Evolutionary conservation across 2,329 filamentous ascomycete genomes (phyloP), one percentile per base, ranked within the genome.

Genomic region (Epicoccum nigrum): DNA sequence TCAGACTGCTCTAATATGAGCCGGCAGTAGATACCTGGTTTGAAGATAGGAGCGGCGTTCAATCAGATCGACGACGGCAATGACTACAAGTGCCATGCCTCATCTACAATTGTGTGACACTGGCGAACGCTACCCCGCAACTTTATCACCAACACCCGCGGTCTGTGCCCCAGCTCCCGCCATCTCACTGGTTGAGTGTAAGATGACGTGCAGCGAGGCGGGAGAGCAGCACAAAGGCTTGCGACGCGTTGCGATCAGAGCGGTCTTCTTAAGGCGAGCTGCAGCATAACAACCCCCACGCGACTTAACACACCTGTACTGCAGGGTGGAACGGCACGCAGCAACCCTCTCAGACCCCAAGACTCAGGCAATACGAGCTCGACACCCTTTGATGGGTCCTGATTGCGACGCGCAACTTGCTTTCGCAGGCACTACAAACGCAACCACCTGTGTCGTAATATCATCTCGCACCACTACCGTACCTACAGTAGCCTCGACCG

Each of bases 51-150:
- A 13, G 7, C 15, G 19, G 9, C 20, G 20, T 12, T 12, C 7
- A 7, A 20, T 15, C 20, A 27, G 7, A 16, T 2, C 13, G 12
- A 33, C 15, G 34, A 27, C 12, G 23, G 31, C 27, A 39, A 16
- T 9, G 15, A 11, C 25, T 12, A 19, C 13, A 21, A 27, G n/a
- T 40, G 35, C 43, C 31, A 47, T 43, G 30, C 35, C 32, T 45
- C 33, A 25, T 44, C 28, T 19, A 44, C 48, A 37, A 34, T 40
- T 35, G 56, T 60, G 48, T 48, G 41, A 58, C 55, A 33, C 46
- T 23, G n/a, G 39, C 32, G 48, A 9, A 45, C 46, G 45, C 46
- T 62, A 63, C 62, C 62, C 61, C 61, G 59, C 62, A 65, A 53
- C 51, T 33, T 45, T 46, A 38, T 38, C 42, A 35, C 34, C 38